A percentile compares a stretch with the other conserved stretches of the same genome.
Evolutionary conservation across 2,329 filamentous ascomycete genomes (phyloP).

Genomic region (Cladophialophora carrionii): DNA sequence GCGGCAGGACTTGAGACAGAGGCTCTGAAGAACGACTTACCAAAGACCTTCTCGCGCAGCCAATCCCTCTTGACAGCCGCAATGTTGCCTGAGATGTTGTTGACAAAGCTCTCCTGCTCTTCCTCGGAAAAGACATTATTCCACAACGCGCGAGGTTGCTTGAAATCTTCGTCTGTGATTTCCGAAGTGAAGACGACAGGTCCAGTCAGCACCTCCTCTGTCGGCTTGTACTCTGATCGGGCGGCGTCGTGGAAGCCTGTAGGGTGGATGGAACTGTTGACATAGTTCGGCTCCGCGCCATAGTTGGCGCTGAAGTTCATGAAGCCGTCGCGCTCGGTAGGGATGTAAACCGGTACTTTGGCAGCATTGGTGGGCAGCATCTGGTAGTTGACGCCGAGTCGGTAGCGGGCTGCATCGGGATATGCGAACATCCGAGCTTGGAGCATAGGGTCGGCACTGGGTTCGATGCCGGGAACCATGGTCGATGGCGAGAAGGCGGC

Average conservation of each 20-base stretch:
- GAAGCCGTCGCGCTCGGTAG: constrained; percentile 53
- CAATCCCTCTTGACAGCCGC: constrained; percentile 58
- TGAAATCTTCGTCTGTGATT: constrained; percentile 51
- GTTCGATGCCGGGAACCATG: constrained; percentile 66
- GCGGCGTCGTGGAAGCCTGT: constrained; percentile 25
- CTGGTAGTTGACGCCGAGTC: constrained; percentile 49
- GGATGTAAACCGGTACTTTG: constrained; percentile 50
- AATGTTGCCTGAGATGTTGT: constrained; percentile 63
- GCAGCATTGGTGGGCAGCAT: constrained; percentile 46
- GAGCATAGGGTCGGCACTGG: constrained; percentile 66
- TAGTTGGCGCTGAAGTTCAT: constrained; percentile 56
- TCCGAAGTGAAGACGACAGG: constrained; percentile 45
- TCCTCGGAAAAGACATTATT: constrained; percentile 46
- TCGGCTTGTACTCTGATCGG: constrained; percentile 39
- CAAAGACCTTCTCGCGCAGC: constrained; percentile 63
- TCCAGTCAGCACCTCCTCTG: constrained; percentile 42
- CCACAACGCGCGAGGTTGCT: constrained; percentile 51
- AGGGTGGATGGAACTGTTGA: constrained; percentile 40
- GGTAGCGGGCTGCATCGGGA: constrained; percentile 56
- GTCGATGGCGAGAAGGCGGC: constrained; percentile 68
- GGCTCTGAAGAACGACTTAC: constrained; percentile 19
- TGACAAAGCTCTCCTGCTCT: constrained; percentile 62
- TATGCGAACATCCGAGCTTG: constrained; percentile 66
- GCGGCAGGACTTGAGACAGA: neutral
- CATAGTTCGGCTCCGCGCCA: constrained; percentile 63